These are phyloP conservation scores for Mortierella hygrophila DNA, from an alignment of 192 early-diverging fungal species.

Conservation along the genomic window DNA sequence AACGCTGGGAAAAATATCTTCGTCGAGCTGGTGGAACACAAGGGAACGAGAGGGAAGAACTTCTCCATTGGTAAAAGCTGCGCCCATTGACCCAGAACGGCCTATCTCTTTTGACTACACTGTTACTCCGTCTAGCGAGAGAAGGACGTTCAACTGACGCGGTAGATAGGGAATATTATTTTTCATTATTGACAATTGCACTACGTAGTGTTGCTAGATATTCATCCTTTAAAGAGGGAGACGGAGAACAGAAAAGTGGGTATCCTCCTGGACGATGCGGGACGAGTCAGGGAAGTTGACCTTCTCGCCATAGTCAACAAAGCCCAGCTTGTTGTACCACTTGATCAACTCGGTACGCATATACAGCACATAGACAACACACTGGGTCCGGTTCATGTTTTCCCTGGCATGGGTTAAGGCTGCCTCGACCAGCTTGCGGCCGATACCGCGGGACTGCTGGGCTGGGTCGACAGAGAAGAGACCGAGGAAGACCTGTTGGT, in stretches of 20 bases:
- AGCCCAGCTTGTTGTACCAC: constrained; percentile 65
- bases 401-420: constrained; percentile 49
- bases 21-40: neutral
- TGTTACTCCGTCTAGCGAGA: neutral
- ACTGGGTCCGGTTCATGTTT: constrained; percentile 43
- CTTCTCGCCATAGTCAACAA: constrained; percentile 58
- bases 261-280: constrained; percentile 44
- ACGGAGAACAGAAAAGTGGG: constrained; percentile 57
- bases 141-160: too few species aligned
- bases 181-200: neutral
- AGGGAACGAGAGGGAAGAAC: neutral
- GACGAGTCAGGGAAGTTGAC: constrained; percentile 56
- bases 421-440: constrained; percentile 58
- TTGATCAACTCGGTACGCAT: constrained; percentile 57
- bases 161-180: neutral
- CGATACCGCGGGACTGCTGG: constrained; percentile 64
- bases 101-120: neutral
- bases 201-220: neutral
- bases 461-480: constrained; percentile 61
- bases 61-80: constrained; percentile 2
- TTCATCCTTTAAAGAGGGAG: constrained; percentile 17
- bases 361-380: constrained; percentile 56
- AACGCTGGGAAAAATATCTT: neutral
- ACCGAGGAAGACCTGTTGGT: constrained; percentile 60
- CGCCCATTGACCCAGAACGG: neutral